These are phyloP conservation scores for Cynara cardunculus DNA, from an alignment of 129 eudicot species.

Conservation along the genomic window DNA sequence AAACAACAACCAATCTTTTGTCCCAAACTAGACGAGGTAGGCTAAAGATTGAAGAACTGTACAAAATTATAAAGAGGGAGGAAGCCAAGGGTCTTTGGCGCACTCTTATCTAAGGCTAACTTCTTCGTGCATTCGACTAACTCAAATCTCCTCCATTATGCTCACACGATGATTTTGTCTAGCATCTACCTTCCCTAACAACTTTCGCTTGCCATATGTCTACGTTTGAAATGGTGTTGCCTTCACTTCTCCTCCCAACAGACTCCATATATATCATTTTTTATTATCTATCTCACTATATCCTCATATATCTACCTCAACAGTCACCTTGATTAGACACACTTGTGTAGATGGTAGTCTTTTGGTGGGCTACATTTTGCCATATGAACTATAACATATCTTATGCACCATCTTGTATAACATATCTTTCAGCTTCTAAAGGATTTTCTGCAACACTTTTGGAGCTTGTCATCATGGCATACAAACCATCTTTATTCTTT, in stretches of 20 bases:
- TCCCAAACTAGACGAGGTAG: too few relatives aligned
- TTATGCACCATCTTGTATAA: background rate
- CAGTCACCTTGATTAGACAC: background rate
- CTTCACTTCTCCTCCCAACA: background rate
- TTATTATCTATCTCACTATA: too few relatives aligned
- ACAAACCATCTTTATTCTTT: background rate
- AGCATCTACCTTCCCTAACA: background rate
- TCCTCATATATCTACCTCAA: background rate
- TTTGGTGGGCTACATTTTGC: background rate
- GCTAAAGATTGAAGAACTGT: background rate
- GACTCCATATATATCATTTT: background rate
- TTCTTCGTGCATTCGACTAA: background rate
- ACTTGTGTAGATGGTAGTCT: background rate
- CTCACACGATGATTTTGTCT: background rate
- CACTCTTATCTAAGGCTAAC: background rate
- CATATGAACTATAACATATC: background rate
- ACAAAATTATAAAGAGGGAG: background rate
- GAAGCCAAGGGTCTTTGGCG: background rate
- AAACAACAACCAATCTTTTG: too few relatives aligned
- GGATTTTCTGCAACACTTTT: background rate
- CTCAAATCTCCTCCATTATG: background rate
- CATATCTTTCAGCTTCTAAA: background rate
- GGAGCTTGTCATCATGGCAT: background rate
- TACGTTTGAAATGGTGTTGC: background rate
- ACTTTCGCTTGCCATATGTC: background rate